Conservation (phyloP, 495 filamentous ascomycete genomes). For the Penicillium subrubescens region DNA sequence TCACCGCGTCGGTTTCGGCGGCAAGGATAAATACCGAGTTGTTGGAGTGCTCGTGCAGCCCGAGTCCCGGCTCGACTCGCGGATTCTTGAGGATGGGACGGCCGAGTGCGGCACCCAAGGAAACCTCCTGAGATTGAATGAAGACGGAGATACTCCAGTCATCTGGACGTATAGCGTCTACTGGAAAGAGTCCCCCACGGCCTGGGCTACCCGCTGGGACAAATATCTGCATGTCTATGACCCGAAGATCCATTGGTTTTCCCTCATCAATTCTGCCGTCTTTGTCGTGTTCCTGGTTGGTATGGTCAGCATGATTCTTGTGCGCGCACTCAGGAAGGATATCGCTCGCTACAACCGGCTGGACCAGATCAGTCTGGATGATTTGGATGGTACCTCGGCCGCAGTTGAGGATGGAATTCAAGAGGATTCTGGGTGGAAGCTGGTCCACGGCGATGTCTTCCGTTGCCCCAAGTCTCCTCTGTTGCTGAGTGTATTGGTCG, state of each 20-base stretch:
- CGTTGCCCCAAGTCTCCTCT: slow-evolving; percentile 80
- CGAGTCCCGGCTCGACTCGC: slow-evolving; percentile 64
- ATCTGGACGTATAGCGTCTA: slow-evolving; percentile 89
- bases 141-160: slow-evolving; percentile 68
- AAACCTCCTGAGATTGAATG: slow-evolving; percentile 59
- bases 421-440: slow-evolving; percentile 97
- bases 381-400: slow-evolving; percentile 70
- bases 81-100: slow-evolving; percentile 52
- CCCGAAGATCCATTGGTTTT: slow-evolving; percentile 98
- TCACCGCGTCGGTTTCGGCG: slow-evolving; percentile 65
- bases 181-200: slow-evolving; percentile 76
- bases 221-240: slow-evolving; percentile 95
- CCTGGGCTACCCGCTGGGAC: slow-evolving; percentile 97
- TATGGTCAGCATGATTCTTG: slow-evolving; percentile 85
- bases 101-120: slow-evolving; percentile 61
- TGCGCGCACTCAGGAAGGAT: slow-evolving; percentile 86
- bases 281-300: slow-evolving; percentile 90
- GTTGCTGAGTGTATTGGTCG: slow-evolving; percentile 82
- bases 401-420: slow-evolving; percentile 89
- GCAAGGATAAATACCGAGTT: slow-evolving; percentile 71
- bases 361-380: slow-evolving; percentile 82
- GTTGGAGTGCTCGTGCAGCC: slow-evolving; percentile 91
- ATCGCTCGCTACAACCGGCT: slow-evolving; percentile 94
- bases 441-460: slow-evolving; percentile 98
- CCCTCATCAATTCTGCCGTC: slow-evolving; percentile 88